These are phyloP conservation scores for Wickerhamomyces tratensis DNA, from an alignment of 805 yeast genomes.

Conservation along the genomic window DNA sequence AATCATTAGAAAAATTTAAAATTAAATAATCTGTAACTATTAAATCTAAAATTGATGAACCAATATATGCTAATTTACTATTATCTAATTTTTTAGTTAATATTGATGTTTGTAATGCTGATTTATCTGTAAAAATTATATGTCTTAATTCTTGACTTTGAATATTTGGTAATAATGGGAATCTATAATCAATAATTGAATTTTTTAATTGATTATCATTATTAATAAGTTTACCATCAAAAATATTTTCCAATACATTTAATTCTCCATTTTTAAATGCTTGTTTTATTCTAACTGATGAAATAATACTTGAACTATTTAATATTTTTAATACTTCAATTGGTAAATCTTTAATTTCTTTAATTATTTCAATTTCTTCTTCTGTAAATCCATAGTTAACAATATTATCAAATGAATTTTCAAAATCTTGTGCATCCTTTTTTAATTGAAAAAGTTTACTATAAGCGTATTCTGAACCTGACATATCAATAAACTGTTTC, in stretches of 20 bases:
- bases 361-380: not conserved
- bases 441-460: constrained; percentile 1
- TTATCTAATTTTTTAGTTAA: constrained; percentile 35
- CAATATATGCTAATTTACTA: constrained; percentile 77
- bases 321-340: too few species aligned
- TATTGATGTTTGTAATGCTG: constrained; percentile 32
- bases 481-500: too few species aligned
- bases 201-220: too few species aligned
- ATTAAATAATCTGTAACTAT: constrained; percentile 56
- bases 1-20: constrained; percentile 49
- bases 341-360: not conserved
- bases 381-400: not conserved
- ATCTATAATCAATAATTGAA: not conserved
- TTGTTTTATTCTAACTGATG: not conserved
- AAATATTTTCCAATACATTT: not conserved
- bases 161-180: constrained; percentile 59
- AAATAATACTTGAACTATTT: too few species aligned
- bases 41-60: constrained; percentile 69
- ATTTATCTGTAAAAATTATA: constrained; percentile 70
- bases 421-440: constrained; percentile 1
- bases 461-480: not conserved
- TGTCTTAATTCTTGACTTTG: constrained; percentile 41
- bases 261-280: not conserved
- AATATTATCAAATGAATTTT: constrained; percentile 1
- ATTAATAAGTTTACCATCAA: too few species aligned